These are phyloP conservation scores for Suaeda aralocaspica DNA, from an alignment of 148 eudicot species.

Conservation along the genomic window DNA sequence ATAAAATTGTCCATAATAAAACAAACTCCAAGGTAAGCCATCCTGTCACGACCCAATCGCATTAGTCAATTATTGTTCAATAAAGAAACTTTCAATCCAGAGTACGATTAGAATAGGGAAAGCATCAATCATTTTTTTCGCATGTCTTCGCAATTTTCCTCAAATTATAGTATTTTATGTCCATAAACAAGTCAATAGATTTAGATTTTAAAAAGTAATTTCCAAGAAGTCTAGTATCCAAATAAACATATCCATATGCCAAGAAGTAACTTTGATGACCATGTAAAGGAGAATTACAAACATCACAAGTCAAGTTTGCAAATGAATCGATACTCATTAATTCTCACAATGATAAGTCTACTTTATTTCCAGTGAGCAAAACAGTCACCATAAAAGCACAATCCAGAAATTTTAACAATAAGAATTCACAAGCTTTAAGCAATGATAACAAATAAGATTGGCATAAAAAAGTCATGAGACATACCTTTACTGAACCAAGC, in stretches of 20 bases:
- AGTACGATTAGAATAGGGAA: too few species aligned
- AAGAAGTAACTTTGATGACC: background rate
- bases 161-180: too few species aligned
- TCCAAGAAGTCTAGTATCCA: background rate
- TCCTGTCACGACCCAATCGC: too few species aligned
- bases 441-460: background rate
- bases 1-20: too few species aligned
- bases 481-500: slow-evolving; percentile 99
- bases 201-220: background rate
- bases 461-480: slow-evolving; percentile 1
- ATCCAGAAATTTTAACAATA: background rate
- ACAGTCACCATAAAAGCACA: background rate
- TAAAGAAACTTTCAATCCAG: too few species aligned
- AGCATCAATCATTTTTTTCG: too few species aligned
- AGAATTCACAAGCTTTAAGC: background rate
- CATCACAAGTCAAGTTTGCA: background rate
- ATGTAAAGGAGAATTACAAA: background rate
- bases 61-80: too few species aligned
- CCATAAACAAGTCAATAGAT: background rate
- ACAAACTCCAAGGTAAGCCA: too few species aligned
- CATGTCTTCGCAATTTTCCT: too few species aligned
- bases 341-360: background rate
- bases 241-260: background rate
- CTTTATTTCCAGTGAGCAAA: background rate
- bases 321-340: background rate